Evolutionary conservation across 2,329 filamentous ascomycete species (phyloP).

Genomic region (Malbranchea zuffiana): DNA sequence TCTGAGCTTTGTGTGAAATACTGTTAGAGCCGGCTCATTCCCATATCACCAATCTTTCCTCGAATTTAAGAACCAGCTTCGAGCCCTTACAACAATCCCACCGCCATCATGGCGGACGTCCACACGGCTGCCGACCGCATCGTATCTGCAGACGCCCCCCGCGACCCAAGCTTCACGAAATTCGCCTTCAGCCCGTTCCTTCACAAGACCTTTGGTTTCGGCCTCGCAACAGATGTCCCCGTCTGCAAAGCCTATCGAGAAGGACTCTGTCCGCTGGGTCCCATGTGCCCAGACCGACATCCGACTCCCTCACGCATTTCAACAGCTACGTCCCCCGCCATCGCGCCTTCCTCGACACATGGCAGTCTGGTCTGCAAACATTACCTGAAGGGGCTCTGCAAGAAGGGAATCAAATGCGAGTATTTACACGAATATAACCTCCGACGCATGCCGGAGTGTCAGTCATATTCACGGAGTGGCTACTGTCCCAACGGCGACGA

Average conservation of each 20-base stretch:
- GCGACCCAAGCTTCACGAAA: slow-evolving; percentile 43
- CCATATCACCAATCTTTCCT: too few species aligned
- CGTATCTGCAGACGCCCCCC: slow-evolving; percentile 26
- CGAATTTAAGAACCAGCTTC: too few species aligned
- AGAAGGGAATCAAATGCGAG: slow-evolving; percentile 93
- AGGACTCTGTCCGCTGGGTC: slow-evolving; percentile 77
- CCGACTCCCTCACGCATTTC: slow-evolving; percentile 38
- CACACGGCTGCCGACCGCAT: slow-evolving; percentile 25
- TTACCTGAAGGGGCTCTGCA: slow-evolving; percentile 93
- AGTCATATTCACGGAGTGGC: slow-evolving; percentile 84
- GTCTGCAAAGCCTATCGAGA: slow-evolving; percentile 77
- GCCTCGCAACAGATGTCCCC: slow-evolving; percentile 65
- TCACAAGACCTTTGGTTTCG: slow-evolving; percentile 70
- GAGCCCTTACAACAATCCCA: too few species aligned
- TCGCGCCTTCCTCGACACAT: slow-evolving; percentile 32
- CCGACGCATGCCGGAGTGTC: slow-evolving; percentile 95
- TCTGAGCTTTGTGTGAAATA: too few species aligned
- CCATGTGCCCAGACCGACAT: slow-evolving; percentile 78
- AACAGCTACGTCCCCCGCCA: slow-evolving; percentile 34
- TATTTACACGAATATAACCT: slow-evolving; percentile 98
- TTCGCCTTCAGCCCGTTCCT: slow-evolving; percentile 85
- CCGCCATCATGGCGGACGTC: slow-evolving; percentile 25
- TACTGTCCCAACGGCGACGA: slow-evolving; percentile 97
- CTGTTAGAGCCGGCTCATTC: too few species aligned
- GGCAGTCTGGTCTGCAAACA: slow-evolving; percentile 85